phyloP scores from a whole-genome alignment of 2,329 filamentous ascomycete genomes.

The Arthroderma sp. region DNA sequence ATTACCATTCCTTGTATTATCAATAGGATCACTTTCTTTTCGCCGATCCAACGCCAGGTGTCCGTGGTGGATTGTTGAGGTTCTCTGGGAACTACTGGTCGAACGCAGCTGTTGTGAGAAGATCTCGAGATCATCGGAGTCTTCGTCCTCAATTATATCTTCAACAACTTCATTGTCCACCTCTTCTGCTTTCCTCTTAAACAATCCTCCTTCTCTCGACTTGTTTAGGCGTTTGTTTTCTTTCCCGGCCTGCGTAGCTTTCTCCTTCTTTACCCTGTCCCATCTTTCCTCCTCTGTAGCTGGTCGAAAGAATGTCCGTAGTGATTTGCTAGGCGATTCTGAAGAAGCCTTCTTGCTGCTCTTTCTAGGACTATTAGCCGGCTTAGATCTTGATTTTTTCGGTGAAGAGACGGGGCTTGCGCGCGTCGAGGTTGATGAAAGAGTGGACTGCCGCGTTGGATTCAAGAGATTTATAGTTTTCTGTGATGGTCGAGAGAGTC shows the following conservation, averaged over 20 bases:
- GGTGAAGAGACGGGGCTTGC: conserved; percentile 20
- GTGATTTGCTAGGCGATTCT: conserved; percentile 19
- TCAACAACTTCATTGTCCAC: conserved; percentile 26
- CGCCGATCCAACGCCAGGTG: conserved; percentile 5
- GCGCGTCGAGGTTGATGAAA: background rate
- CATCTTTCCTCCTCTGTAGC: conserved; percentile 29
- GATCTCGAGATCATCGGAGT: background rate
- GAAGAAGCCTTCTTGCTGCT: conserved; percentile 9
- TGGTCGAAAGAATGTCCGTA: conserved; percentile 30
- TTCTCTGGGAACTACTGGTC: background rate
- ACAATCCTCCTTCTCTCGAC: conserved; percentile 22
- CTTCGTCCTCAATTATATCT: conserved; percentile 17
- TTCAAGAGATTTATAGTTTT: too few species aligned
- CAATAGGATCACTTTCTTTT: conserved; percentile 4
- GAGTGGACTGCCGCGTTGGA: too few species aligned
- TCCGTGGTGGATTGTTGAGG: background rate
- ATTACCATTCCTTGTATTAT: conserved; percentile 5
- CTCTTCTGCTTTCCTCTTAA: conserved; percentile 23
- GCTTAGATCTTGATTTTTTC: conserved; percentile 14
- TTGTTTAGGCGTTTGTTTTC: conserved; percentile 15
- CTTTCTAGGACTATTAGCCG: background rate
- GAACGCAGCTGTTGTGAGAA: background rate
- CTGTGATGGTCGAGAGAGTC: too few species aligned
- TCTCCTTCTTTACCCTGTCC: conserved; percentile 10
- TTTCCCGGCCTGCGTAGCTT: conserved; percentile 8